phyloP scores from a whole-genome alignment of 2,329 filamentous ascomycete species.

The Ophiostoma angusticollis region DNA sequence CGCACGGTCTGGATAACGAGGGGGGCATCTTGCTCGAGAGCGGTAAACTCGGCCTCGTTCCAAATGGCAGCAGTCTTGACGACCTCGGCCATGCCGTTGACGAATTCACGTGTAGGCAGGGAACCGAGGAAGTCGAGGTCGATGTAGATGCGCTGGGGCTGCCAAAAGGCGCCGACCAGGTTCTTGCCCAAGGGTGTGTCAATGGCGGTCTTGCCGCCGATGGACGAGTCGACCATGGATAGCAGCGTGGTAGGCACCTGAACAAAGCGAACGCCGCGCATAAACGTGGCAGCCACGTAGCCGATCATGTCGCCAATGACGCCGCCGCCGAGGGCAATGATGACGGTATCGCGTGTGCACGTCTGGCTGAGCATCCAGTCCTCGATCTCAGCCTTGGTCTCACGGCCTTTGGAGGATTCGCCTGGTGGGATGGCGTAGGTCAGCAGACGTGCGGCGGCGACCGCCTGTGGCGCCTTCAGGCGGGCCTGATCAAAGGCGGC shows the following conservation, averaged over 20 bases:
- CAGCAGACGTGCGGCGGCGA: constrained; percentile 51
- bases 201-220: constrained; percentile 96
- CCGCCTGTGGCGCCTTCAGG: constrained; percentile 21
- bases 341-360: constrained; percentile 90
- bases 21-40: constrained; percentile 70
- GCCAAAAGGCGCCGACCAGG: constrained; percentile 90
- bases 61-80: constrained; percentile 97
- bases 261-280: constrained; percentile 91
- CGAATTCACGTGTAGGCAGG: constrained; percentile 79
- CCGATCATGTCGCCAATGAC: constrained; percentile 98
- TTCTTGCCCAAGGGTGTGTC: constrained; percentile 96
- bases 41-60: constrained; percentile 73
- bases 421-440: constrained; percentile 81
- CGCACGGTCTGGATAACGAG: constrained; percentile 62
- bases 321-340: constrained; percentile 87
- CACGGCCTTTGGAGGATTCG: constrained; percentile 83
- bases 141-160: constrained; percentile 86
- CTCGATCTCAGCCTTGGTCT: constrained; percentile 90
- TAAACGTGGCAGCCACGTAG: constrained; percentile 95
- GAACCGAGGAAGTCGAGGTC: constrained; percentile 87
- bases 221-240: constrained; percentile 96
- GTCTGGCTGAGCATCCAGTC: constrained; percentile 92
- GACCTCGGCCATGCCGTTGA: constrained; percentile 98
- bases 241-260: constrained; percentile 92
- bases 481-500: constrained; percentile 44